Percentiles rank a stretch among this genome's conserved stretches.
These are phyloP conservation scores for Ganoderma resinaceum DNA, from an alignment of 1,284 basidiomycete genomes.

Conservation along the genomic window DNA sequence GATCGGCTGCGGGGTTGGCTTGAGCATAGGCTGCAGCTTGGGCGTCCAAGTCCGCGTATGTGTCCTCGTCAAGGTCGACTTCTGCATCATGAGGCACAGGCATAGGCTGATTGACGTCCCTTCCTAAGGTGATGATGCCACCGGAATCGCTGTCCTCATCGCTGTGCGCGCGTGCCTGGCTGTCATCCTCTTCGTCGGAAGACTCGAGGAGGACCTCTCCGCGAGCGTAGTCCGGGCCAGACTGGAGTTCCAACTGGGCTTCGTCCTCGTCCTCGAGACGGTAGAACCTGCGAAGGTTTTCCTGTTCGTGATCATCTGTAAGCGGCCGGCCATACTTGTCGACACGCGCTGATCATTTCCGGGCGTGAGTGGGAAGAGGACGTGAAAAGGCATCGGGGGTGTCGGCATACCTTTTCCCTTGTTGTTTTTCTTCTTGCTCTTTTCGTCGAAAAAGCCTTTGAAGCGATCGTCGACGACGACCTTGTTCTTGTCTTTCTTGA, in stretches of 20 bases:
- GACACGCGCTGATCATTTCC: conserved; percentile 59
- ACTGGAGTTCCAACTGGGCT: conserved; percentile 43
- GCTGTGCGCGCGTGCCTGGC: conserved; percentile 43
- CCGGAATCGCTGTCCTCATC: conserved; percentile 59
- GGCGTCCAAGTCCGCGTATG: conserved; percentile 75
- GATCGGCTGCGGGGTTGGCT: conserved; percentile 46
- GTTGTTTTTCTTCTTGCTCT: conserved; percentile 54
- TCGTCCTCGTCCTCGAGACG: conserved; percentile 64
- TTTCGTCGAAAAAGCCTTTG: conserved; percentile 75
- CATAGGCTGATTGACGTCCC: conserved; percentile 48
- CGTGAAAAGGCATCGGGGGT: conserved; percentile 14
- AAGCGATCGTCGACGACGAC: conserved; percentile 96
- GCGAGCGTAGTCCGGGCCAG: conserved; percentile 85
- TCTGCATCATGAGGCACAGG: conserved; percentile 59
- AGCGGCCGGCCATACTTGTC: conserved; percentile 93
- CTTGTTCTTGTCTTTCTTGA: conserved; percentile 83
- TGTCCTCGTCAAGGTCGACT: conserved; percentile 82
- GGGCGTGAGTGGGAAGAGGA: conserved; percentile 18
- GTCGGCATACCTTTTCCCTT: conserved; percentile 47
- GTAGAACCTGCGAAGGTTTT: conserved; percentile 87
- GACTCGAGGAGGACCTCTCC: conserved; percentile 88
- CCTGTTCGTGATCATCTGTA: conserved; percentile 72
- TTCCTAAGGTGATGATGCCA: conserved; percentile 59
- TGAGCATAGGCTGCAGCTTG: conserved; percentile 72
- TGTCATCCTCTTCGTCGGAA: conserved; percentile 80